Evolutionary conservation across 345 rosid genomes (phyloP), one percentile per base, ranked within the genome.

Genomic region (Bruguiera sexangula): DNA sequence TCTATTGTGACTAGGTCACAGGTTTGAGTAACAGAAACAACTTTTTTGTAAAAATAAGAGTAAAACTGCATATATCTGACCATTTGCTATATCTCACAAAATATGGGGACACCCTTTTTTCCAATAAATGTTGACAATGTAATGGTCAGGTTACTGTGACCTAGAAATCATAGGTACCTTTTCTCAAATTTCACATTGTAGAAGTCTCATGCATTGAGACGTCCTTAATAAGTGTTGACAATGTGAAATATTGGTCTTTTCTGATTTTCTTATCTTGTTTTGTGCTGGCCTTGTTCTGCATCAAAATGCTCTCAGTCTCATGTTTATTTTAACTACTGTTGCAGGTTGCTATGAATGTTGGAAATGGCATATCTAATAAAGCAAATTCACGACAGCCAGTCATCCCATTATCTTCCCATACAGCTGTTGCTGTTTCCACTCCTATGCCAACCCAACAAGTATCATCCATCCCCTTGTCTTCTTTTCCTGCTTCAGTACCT

Each of bases 331-430:
- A 55, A 8, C 2, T 34, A 22, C 29, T 66, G 31, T 71, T 82
- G 76, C 80, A 86, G 89, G 71, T 77, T 2, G 79, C 84, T 53
- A 43, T 75, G 69, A 81, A 59, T 72, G 46, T 78, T 20, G 85
- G 89, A 76, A 83, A 76, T 66, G 74, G 60, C 69, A 64, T 81
- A 31, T 62, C 80, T 48, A 80, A 29, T 77, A 61, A 68, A n/a
- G 66, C 75, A 37, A 82, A 62, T 69, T 74, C 77, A 58, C 69
- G 79, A 62, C 86, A 73, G 57, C 81, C 71, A 46, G 36, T 75
- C 24, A 67, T 79, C 43, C 82, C 91, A 39, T 61, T 74, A 24
- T 69, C 79, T 66, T 61, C 88, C n/a, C 85, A 79, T 68, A 50
- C 72, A 54, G 75, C 83, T 32, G 20, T 43, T 66, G 69, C 68